These are phyloP conservation scores for Lophiotrema nucula DNA, from an alignment of 495 filamentous ascomycete genomes.

Conservation along the genomic window DNA sequence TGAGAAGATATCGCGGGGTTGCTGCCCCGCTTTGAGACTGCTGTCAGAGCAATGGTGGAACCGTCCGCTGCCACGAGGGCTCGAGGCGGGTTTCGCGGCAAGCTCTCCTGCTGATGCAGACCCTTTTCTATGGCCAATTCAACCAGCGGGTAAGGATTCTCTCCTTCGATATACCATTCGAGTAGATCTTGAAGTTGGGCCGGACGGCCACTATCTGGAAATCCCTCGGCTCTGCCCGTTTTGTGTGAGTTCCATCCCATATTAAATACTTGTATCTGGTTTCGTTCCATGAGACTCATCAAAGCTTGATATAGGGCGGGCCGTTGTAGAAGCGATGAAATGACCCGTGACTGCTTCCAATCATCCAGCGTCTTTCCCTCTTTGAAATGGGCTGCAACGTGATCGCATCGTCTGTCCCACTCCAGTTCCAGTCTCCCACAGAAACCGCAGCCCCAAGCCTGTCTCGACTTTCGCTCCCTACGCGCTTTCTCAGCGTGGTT, in stretches of 20 bases:
- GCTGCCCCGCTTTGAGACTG: background rate
- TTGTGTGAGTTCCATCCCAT: slow-evolving; percentile 12
- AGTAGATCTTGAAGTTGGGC: slow-evolving; percentile 26
- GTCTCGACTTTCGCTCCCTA: background rate
- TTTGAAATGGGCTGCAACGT: slow-evolving; percentile 19
- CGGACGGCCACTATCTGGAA: slow-evolving; percentile 1
- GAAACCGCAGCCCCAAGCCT: slow-evolving; percentile 25
- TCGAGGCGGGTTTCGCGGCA: background rate
- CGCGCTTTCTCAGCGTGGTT: slow-evolving; percentile 9
- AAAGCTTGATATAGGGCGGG: background rate
- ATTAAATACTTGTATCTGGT: background rate
- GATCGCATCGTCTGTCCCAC: slow-evolving; percentile 21
- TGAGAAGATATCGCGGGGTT: background rate
- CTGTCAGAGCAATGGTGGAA: background rate
- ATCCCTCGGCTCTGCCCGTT: slow-evolving; percentile 24
- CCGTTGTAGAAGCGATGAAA: slow-evolving; percentile 18
- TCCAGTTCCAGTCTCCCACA: slow-evolving; percentile 12
- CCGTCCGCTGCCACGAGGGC: background rate
- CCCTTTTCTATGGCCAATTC: slow-evolving; percentile 11
- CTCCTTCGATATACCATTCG: slow-evolving; percentile 9
- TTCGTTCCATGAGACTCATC: background rate
- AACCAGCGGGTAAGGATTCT: background rate
- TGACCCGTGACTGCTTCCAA: slow-evolving; percentile 24
- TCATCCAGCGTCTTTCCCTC: slow-evolving; percentile 2
- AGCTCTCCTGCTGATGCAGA: background rate